These are phyloP conservation scores for Herpetomonas tarakana DNA, from an alignment of 208 protist species.

Conservation along the genomic window DNA sequence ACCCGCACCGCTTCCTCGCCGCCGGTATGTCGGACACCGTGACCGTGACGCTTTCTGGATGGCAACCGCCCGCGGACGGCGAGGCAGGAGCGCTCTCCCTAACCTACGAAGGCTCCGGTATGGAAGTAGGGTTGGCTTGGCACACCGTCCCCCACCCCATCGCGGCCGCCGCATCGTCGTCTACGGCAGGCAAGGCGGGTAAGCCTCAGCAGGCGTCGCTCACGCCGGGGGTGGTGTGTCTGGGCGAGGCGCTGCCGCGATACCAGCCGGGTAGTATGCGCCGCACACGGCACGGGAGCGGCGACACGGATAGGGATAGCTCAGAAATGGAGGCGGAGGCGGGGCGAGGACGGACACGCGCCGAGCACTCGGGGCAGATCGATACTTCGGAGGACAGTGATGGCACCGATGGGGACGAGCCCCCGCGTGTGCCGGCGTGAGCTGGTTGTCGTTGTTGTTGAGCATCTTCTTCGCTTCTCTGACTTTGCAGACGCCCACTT, in stretches of 20 bases:
- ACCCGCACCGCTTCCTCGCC: slow-evolving; percentile 72
- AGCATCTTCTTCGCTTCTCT: too few relatives aligned
- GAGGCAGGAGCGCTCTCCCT: slow-evolving; percentile 22
- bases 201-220: neutral
- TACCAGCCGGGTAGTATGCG: slow-evolving; percentile 36
- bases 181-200: neutral
- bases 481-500: too few relatives aligned
- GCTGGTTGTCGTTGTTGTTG: too few relatives aligned
- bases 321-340: too few relatives aligned
- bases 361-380: too few relatives aligned
- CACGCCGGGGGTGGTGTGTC: slow-evolving; percentile 15
- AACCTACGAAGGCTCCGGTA: slow-evolving; percentile 46
- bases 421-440: too few relatives aligned
- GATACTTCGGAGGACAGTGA: too few relatives aligned
- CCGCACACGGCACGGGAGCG: neutral
- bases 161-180: too few relatives aligned
- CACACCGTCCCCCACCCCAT: slow-evolving; percentile 33
- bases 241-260: slow-evolving; percentile 16
- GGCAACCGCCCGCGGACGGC: slow-evolving; percentile 36
- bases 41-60: slow-evolving; percentile 44
- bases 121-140: slow-evolving; percentile 26
- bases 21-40: slow-evolving; percentile 61
- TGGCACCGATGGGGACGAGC: too few relatives aligned
- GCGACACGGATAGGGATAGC: slow-evolving; percentile 1
- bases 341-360: too few relatives aligned